Evolutionary conservation across 1,284 basidiomycete species (phyloP).

Genomic region (Mycena citricolor): DNA sequence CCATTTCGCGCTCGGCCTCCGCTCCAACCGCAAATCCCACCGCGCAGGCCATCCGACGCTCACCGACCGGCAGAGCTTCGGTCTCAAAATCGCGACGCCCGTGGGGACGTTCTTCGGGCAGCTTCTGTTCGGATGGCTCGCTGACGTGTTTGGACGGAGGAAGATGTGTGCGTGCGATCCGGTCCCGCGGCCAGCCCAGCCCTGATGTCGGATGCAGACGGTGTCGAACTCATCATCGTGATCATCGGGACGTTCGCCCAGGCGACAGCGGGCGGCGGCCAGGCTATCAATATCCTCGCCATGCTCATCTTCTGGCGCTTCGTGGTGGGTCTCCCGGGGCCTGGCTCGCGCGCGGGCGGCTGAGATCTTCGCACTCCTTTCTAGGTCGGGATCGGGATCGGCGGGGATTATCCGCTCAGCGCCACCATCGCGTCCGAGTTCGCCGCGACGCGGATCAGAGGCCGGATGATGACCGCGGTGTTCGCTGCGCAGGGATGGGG

Average conservation of each 20-base stretch:
- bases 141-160: conserved; percentile 56
- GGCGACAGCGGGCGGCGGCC: conserved; percentile 49
- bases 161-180: conserved; percentile 38
- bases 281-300: conserved; percentile 57
- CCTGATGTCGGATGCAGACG: conserved; percentile 45
- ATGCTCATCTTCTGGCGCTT: conserved; percentile 59
- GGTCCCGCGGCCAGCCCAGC: neutral
- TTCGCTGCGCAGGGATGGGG: conserved; percentile 58
- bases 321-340: conserved; percentile 38
- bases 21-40: neutral
- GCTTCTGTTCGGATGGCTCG: conserved; percentile 56
- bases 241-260: conserved; percentile 50
- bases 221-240: conserved; percentile 59
- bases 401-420: conserved; percentile 54
- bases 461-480: conserved; percentile 57
- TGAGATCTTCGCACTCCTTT: conserved; percentile 4
- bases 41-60: conserved; percentile 34
- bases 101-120: conserved; percentile 64
- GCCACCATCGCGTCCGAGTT: conserved; percentile 61
- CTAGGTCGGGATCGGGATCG: conserved; percentile 50
- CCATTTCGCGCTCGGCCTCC: neutral
- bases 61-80: conserved; percentile 63
- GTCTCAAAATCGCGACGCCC: conserved; percentile 76
- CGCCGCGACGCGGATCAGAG: conserved; percentile 57
- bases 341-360: too few species aligned